These are phyloP conservation scores for Juglanconis oblonga DNA, from an alignment of 2,329 filamentous ascomycete species.

Conservation along the genomic window DNA sequence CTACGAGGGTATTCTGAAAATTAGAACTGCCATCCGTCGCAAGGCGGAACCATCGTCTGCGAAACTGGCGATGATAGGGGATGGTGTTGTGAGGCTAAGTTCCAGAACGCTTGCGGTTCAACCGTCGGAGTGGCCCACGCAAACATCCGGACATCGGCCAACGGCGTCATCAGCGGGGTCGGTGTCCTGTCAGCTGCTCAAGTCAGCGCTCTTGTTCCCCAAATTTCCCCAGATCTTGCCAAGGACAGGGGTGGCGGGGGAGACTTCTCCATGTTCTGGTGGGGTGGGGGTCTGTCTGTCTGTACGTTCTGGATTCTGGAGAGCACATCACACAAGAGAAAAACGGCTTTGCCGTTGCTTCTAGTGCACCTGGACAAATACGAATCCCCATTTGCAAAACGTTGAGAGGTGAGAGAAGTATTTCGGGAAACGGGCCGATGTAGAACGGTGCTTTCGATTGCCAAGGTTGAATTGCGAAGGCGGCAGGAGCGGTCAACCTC, in stretches of 20 bases:
- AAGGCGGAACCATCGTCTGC: background rate
- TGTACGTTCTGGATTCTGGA: background rate
- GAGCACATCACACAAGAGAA: background rate
- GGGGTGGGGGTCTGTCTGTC: background rate
- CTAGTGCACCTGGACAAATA: background rate
- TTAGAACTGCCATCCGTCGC: background rate
- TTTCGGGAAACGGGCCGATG: too few relatives aligned
- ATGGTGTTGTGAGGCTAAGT: too few relatives aligned
- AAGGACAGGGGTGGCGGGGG: background rate
- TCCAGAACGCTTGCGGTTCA: background rate
- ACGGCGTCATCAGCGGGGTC: constrained; percentile 6
- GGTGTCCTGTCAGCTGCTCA: background rate
- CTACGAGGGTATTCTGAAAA: background rate
- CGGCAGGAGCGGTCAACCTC: background rate
- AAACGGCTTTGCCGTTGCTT: background rate
- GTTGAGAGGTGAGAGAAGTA: too few relatives aligned
- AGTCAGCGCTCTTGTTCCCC: background rate
- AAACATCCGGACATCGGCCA: constrained; percentile 1
- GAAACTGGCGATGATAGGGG: too few relatives aligned
- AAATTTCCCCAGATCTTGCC: background rate
- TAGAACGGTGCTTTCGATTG: background rate
- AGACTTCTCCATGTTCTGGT: background rate
- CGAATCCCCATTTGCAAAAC: too few relatives aligned
- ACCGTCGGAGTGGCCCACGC: too few relatives aligned
- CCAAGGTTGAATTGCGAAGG: background rate